A percentile compares a stretch with the other conserved stretches of the same genome.
phyloP scores from a whole-genome alignment of 257 asterid species.

The Fraxinus americana region DNA sequence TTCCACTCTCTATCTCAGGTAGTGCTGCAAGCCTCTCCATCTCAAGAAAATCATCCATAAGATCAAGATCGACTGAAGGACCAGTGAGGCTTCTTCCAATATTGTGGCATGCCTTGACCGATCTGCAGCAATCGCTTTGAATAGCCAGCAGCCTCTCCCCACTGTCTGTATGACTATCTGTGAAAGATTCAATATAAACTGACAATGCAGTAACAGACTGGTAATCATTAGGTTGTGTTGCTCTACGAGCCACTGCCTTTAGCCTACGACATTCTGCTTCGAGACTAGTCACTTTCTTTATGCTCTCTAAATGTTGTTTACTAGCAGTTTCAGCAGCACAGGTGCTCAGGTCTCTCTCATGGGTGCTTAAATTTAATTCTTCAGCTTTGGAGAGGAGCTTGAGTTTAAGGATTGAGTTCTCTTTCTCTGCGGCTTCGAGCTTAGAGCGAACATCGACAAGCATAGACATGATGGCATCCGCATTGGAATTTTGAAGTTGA shows the following conservation, averaged over 20 bases:
- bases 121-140: slow-evolving; percentile 39
- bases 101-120: slow-evolving; percentile 33
- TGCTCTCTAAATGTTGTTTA: slow-evolving; percentile 70
- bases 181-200: slow-evolving; percentile 50
- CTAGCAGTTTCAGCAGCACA: slow-evolving; percentile 81
- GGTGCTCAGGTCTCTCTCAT: slow-evolving; percentile 64
- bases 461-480: slow-evolving; percentile 36
- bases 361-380: slow-evolving; percentile 45
- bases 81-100: slow-evolving; percentile 38
- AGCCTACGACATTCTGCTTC: slow-evolving; percentile 84
- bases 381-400: slow-evolving; percentile 49
- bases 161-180: slow-evolving; percentile 62
- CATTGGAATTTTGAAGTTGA: slow-evolving; percentile 46
- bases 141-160: slow-evolving; percentile 47
- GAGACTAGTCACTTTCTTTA: slow-evolving; percentile 60
- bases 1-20: slow-evolving; percentile 37
- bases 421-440: slow-evolving; percentile 65
- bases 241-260: slow-evolving; percentile 50
- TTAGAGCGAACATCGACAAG: slow-evolving; percentile 46
- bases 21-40: slow-evolving; percentile 77
- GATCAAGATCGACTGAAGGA: slow-evolving; percentile 54
- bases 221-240: slow-evolving; percentile 36
- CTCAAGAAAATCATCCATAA: slow-evolving; percentile 93
- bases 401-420: slow-evolving; percentile 56
- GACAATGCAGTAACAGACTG: slow-evolving; percentile 53